Percentiles rank a stretch among this genome's conserved stretches.
Conservation (phyloP, 1,139 yeast species). For the Yamadazyma oceani region DNA sequence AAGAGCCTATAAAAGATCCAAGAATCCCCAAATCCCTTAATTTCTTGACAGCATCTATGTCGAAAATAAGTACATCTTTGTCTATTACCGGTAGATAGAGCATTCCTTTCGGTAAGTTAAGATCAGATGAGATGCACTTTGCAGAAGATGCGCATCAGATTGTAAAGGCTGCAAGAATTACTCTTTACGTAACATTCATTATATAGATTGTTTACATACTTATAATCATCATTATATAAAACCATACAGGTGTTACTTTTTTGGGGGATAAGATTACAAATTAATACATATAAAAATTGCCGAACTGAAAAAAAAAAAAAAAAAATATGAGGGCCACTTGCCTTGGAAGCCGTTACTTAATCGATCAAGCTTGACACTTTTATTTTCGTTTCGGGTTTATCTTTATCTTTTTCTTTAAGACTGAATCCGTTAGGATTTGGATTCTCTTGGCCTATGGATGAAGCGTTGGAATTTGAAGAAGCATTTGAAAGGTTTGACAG, state of each 20-base stretch:
- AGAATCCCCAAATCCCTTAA: conserved; percentile 59
- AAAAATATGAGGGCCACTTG: neutral
- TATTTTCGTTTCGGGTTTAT: conserved; percentile 18
- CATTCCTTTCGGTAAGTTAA: neutral
- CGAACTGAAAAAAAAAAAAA: neutral
- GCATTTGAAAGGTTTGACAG: conserved; percentile 10
- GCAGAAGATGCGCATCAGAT: too few relatives aligned
- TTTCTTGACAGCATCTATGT: conserved; percentile 48
- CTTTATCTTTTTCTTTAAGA: neutral
- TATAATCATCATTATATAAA: too few relatives aligned
- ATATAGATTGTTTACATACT: too few relatives aligned
- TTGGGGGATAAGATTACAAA: neutral
- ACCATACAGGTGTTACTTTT: too few relatives aligned
- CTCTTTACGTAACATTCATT: too few relatives aligned
- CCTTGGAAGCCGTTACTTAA: conserved; percentile 8
- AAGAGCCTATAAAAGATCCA: conserved; percentile 79
- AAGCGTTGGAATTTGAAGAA: neutral
- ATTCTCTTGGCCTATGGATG: neutral
- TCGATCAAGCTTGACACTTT: conserved; percentile 29
- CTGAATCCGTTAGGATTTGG: neutral
- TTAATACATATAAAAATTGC: neutral
- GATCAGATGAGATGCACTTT: too few relatives aligned
- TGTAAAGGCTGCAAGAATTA: neutral
- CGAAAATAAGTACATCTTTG: conserved; percentile 49
- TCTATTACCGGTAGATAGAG: conserved; percentile 31